phyloP scores from a whole-genome alignment of 345 rosid genomes.

The Leavenworthia alabamica region DNA sequence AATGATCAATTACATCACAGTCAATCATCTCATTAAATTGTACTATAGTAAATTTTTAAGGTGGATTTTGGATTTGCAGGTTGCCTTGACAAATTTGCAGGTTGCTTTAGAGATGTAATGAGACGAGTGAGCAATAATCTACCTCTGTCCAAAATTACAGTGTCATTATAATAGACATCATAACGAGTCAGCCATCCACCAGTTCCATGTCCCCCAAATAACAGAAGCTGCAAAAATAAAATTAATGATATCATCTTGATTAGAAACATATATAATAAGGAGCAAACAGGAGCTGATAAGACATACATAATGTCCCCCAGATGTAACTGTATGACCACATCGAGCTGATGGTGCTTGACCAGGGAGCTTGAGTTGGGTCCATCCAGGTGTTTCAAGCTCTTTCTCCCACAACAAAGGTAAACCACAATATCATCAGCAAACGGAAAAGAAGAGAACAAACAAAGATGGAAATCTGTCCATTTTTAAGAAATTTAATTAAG shows the following conservation, averaged over 20 bases:
- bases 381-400: constrained; percentile 94
- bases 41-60: background rate
- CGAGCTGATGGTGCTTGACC: constrained; percentile 94
- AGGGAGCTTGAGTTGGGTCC: constrained; percentile 99
- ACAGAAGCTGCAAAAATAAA: constrained; percentile 57
- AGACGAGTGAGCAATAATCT: constrained; percentile 2
- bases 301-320: constrained; percentile 89
- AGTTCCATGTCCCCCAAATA: constrained; percentile 97
- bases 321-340: constrained; percentile 87
- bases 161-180: constrained; percentile 86
- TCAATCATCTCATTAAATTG: constrained; percentile 12
- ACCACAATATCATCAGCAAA: constrained; percentile 22
- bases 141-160: constrained; percentile 86
- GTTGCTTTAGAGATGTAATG: background rate
- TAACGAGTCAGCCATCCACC: constrained; percentile 99
- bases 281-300: constrained; percentile 24
- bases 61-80: constrained; percentile 6
- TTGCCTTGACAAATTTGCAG: too few species aligned
- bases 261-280: background rate
- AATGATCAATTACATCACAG: background rate
- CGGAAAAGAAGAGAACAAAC: constrained; percentile 3
- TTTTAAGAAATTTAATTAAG: background rate
- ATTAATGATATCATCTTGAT: background rate
- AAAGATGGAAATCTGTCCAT: background rate
- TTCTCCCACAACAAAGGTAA: constrained; percentile 66